phyloP scores from a whole-genome alignment of 1,284 basidiomycete species.

The Puccinia brachypodii region DNA sequence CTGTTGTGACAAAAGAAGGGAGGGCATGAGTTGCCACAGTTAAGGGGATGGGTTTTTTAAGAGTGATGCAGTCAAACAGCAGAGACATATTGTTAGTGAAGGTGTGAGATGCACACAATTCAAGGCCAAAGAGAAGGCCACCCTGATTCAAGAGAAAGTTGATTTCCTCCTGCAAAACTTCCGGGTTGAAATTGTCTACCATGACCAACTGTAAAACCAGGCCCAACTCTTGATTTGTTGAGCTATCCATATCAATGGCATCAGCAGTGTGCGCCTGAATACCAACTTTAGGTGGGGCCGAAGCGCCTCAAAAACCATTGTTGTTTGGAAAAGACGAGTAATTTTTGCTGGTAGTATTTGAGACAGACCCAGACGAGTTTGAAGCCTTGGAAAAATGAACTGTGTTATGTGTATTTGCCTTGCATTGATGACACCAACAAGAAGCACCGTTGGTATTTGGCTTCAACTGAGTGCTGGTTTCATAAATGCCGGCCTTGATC shows the following conservation, averaged over 20 bases:
- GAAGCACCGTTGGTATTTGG: neutral
- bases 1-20: neutral
- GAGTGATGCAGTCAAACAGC: neutral
- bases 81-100: neutral
- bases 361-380: no score
- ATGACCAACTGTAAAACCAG: neutral
- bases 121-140: neutral
- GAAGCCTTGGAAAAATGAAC: neutral
- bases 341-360: neutral
- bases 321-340: neutral
- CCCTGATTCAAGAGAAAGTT: neutral
- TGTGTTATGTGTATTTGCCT: neutral
- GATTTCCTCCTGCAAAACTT: neutral
- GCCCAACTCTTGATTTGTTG: neutral
- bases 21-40: neutral
- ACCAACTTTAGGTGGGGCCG: neutral
- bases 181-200: neutral
- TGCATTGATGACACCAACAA: neutral
- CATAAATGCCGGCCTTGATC: no score
- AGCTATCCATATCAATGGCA: neutral
- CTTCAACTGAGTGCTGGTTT: neutral
- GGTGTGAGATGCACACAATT: constrained; percentile 11
- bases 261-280: neutral
- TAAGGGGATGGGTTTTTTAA: neutral
- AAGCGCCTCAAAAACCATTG: neutral